Conservation (phyloP, 176 grass and related monocot species). For the maize (Zea mays) region DNA sequence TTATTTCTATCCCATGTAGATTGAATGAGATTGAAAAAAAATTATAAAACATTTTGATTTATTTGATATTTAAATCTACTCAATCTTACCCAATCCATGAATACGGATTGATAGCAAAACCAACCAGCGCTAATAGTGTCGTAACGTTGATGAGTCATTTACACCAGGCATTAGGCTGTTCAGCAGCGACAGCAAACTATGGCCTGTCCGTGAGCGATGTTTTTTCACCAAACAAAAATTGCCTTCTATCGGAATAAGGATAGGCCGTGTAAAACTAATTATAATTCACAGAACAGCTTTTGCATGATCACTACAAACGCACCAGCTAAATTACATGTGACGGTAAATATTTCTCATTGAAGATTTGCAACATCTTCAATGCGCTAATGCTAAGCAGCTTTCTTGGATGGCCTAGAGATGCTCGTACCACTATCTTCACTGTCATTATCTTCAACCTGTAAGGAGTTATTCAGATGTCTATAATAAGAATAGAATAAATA, state of each 20-base stretch:
- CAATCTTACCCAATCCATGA: no score
- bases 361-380: not conserved
- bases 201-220: not conserved
- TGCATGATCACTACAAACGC: conserved; percentile 21
- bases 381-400: conserved; percentile 36
- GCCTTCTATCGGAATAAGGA: not conserved
- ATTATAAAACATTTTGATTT: no score
- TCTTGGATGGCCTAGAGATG: conserved; percentile 58
- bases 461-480: conserved; percentile 18
- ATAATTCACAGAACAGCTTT: conserved; percentile 28
- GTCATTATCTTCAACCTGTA: conserved; percentile 63
- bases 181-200: not conserved
- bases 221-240: not conserved
- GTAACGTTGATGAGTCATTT: not conserved
- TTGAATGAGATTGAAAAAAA: no score
- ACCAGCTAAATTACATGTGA: not conserved
- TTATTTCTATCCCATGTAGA: no score
- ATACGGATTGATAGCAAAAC: no score
- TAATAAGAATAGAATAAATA: not conserved
- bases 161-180: not conserved
- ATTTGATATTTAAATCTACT: no score
- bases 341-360: not conserved
- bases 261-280: conserved; percentile 5
- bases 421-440: conserved; percentile 55
- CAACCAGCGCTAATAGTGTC: not conserved